Evolutionary conservation across 139 green algal genomes (phyloP), one percentile per base, ranked within the genome.

Genomic region (Tetradesmus lagerheimii): DNA sequence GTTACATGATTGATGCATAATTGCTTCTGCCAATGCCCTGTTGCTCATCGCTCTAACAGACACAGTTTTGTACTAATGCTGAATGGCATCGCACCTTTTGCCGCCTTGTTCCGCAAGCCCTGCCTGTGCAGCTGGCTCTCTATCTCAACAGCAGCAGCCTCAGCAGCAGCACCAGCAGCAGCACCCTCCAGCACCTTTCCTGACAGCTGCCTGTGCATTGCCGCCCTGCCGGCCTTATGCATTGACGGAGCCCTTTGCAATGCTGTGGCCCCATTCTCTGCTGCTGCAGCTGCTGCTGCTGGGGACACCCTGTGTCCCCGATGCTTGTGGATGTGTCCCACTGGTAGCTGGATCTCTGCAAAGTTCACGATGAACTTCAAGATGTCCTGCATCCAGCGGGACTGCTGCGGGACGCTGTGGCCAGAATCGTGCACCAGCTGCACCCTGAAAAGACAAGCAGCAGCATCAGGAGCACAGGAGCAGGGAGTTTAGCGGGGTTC

Each of bases 401-500:
- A 83, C 39, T 92, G 93, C 57, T 93, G 91, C 27, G 93, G 93
- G 79, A 95, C 66, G 25, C 74, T 83, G 90, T 95, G 93, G 23
- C 93, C 93, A 57, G 80, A 35, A 3, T 83, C 77, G 86, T 95
- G 93, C 41, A 89, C 35, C n/a, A 94, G 35, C 2, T 91, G 43
- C 0, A 76, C 53, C n/a, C 90, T 86, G 29, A 23, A 25, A 4
- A 47, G 4, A 20, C 20, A n/a, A 50, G 47, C 31, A 50, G n/a
- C 50, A 71, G 43, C 27, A 87, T 29, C 53, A 87, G 35, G 35
- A 78, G 35, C 82, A 62, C 41, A n/a, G n/a, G n/a, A n/a, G n/a
- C n/a, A n/a, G n/a, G n/a, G n/a, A n/a, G n/a, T n/a, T n/a, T n/a
- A n/a, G n/a, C n/a, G n/a, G n/a, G n/a, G n/a, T n/a, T n/a, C n/a